Percentiles rank a stretch among this genome's conserved stretches.
phyloP scores from a whole-genome alignment of 2,329 filamentous ascomycete genomes.

The Sporothrix inflata region DNA sequence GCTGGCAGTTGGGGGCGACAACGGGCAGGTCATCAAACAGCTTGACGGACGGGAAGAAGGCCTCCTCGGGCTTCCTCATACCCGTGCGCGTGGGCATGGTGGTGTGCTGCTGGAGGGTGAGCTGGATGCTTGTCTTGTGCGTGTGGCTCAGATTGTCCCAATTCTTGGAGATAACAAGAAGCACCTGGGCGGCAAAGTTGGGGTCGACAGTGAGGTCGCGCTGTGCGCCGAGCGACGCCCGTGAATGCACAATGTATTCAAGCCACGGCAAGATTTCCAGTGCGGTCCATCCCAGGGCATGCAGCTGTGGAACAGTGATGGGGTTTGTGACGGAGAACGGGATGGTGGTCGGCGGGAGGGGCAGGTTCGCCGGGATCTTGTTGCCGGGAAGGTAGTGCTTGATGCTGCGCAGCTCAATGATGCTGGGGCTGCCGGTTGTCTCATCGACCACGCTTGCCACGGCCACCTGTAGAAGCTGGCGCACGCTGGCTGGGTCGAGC shows the following conservation, averaged over 20 bases:
- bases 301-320: constrained; percentile 68
- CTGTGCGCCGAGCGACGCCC: constrained; percentile 60
- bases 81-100: constrained; percentile 89
- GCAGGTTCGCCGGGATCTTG: constrained; percentile 79
- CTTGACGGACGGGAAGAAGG: constrained; percentile 92
- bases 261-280: constrained; percentile 87
- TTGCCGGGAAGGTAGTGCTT: constrained; percentile 74
- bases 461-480: constrained; percentile 75
- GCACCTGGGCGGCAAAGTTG: constrained; percentile 74
- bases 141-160: constrained; percentile 78
- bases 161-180: constrained; percentile 81
- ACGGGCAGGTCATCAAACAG: constrained; percentile 92
- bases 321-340: constrained; percentile 80
- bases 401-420: constrained; percentile 78
- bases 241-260: constrained; percentile 73
- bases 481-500: constrained; percentile 69
- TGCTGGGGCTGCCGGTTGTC: constrained; percentile 36
- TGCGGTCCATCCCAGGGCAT: constrained; percentile 83
- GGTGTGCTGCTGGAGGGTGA: constrained; percentile 67
- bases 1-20: constrained; percentile 68
- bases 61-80: constrained; percentile 81
- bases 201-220: constrained; percentile 73
- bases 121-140: constrained; percentile 67
- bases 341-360: constrained; percentile 78
- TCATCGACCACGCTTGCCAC: constrained; percentile 67